A percentile compares a stretch with the other conserved stretches of the same genome.
phyloP scores from a whole-genome alignment of 1,284 basidiomycete genomes.

The Pseudozyma thailandica region DNA sequence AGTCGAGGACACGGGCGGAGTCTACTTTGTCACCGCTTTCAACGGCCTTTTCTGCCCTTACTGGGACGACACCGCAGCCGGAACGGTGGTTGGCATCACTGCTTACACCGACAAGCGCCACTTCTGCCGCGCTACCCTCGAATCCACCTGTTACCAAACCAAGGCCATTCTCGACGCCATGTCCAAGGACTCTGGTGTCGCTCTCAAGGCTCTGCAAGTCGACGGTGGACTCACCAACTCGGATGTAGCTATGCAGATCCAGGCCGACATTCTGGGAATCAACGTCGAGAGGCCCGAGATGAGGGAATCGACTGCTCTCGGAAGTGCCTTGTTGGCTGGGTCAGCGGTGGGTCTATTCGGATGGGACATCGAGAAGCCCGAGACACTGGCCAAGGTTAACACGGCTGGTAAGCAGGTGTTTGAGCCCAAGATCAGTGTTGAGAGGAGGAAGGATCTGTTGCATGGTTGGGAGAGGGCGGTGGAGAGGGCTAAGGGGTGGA shows the following conservation, averaged over 20 bases:
- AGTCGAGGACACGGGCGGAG: constrained; percentile 85
- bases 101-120: constrained; percentile 93
- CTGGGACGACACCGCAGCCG: constrained; percentile 88
- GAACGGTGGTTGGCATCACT: constrained; percentile 81
- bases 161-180: constrained; percentile 93
- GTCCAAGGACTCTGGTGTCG: constrained; percentile 80
- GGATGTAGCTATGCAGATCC: constrained; percentile 85
- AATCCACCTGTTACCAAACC: constrained; percentile 84
- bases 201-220: constrained; percentile 85
- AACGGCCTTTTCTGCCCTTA: constrained; percentile 85
- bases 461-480: constrained; percentile 63
- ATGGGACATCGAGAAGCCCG: constrained; percentile 89
- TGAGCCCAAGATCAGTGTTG: constrained; percentile 73
- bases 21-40: constrained; percentile 97
- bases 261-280: constrained; percentile 93
- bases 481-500: constrained; percentile 58
- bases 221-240: constrained; percentile 75
- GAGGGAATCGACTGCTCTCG: constrained; percentile 97
- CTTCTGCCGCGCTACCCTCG: constrained; percentile 85
- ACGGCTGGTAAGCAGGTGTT: constrained; percentile 83
- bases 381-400: constrained; percentile 89
- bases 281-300: constrained; percentile 91
- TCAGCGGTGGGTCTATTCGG: constrained; percentile 87
- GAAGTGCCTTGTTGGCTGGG: constrained; percentile 95
- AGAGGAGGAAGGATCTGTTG: constrained; percentile 66